Evolutionary conservation across 2,329 filamentous ascomycete genomes (phyloP).

Genomic region (Curvularia lunata): DNA sequence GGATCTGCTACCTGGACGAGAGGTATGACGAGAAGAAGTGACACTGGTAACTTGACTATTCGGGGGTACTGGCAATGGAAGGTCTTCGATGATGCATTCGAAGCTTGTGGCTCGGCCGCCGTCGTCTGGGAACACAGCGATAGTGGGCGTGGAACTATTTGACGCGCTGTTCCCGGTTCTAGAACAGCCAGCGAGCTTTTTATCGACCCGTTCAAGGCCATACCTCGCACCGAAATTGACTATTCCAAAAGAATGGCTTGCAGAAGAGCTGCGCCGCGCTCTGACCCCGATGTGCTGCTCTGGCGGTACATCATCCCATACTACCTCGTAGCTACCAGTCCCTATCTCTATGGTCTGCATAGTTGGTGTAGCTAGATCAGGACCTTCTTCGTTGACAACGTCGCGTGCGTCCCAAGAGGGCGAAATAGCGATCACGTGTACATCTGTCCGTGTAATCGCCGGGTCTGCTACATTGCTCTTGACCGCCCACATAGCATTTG

Average conservation of each 20-base stretch:
- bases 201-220: slow-evolving; percentile 40
- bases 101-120: slow-evolving; percentile 17
- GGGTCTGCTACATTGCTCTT: slow-evolving; percentile 37
- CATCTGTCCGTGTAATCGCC: slow-evolving; percentile 43
- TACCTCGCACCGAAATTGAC: slow-evolving; percentile 18
- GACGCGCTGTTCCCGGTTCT: slow-evolving; percentile 26
- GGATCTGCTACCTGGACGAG: slow-evolving; percentile 29
- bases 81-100: slow-evolving; percentile 25
- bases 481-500: slow-evolving; percentile 10
- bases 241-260: slow-evolving; percentile 26
- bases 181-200: slow-evolving; percentile 41
- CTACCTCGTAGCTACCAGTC: slow-evolving; percentile 35
- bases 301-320: slow-evolving; percentile 40
- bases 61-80: slow-evolving; percentile 31
- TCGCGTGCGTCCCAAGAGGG: slow-evolving; percentile 21
- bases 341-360: slow-evolving; percentile 44
- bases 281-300: slow-evolving; percentile 14
- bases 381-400: slow-evolving; percentile 3
- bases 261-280: slow-evolving; percentile 28
- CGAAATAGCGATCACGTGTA: slow-evolving; percentile 43
- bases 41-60: slow-evolving; percentile 40
- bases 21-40: slow-evolving; percentile 26
- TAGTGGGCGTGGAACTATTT: slow-evolving; percentile 30
- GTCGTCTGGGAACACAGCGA: slow-evolving; percentile 40
- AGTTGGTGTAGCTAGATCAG: slow-evolving; percentile 38